Base-by-base conservation (phyloP, 441 rosid genomes). In the Geranium incanum region DNA sequence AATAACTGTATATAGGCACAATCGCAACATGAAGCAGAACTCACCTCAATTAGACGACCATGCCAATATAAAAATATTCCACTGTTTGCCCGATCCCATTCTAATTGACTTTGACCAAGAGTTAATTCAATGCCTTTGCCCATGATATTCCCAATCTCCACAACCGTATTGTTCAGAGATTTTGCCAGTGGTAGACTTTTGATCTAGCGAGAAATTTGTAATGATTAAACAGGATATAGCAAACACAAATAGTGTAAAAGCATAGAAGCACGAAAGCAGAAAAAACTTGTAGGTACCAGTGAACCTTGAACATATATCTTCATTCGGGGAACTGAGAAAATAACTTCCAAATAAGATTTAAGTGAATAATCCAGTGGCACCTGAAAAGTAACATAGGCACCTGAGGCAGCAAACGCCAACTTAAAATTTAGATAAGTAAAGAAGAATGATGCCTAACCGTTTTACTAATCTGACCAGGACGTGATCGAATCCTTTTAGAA, bases 21-120 rank as follows among this genome's bases (percentile, higher is more conserved):
- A 28, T 28, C 33, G 3, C 33, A 28, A 28, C 33, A 28, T 28
- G 33, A 60, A 43, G 28, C 48, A 60, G 1, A 77, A 68, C 71
- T 66, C 9, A 81, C 81, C 78, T 81, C 81, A 72, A 81, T 76
- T 68, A 78, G 67, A 45, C 78, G 79, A n/a, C 81, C 84, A 73
- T 78, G 84, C 84, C 81, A 76, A 66, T 78, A 78, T 28, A 78
- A 81, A 63, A 78, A 81, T 21, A 78, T 81, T 60, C 84, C 81
- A 71, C 74, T 68, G 59, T 81, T 81, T 68, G 72, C 74, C 39
- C 71, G 78, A 73, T 81, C 82, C 80, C 78, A 81, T 65, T 81
- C 84, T 15, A 81, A 64, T 70, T 81, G 84, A 76, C 69, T 68
- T 68, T 71, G 78, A 70, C 84, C 84, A 41, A 78, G 78, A 43